These are phyloP conservation scores for Oryza nivara DNA, from an alignment of 176 grass and related monocot species.

Conservation along the genomic window DNA sequence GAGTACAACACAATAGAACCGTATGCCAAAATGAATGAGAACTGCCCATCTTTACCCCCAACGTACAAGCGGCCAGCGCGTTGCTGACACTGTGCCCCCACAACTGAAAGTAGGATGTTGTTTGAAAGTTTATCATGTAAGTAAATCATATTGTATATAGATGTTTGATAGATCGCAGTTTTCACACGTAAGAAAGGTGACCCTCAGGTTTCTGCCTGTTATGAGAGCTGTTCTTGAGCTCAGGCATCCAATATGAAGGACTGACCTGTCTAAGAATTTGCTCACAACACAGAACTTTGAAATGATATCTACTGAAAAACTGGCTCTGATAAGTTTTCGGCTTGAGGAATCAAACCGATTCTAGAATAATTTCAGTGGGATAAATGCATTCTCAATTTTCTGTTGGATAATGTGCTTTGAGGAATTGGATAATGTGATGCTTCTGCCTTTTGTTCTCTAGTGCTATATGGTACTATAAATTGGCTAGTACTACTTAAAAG, in stretches of 20 bases:
- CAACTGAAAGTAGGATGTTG: background rate
- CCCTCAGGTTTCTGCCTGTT: background rate
- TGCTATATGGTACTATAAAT: no score
- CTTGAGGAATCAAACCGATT: background rate
- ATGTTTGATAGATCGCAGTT: conserved; percentile 11
- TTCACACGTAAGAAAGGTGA: background rate
- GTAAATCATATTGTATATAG: conserved; percentile 27
- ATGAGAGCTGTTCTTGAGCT: conserved; percentile 20
- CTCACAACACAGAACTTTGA: conserved; percentile 22
- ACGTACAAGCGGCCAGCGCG: conserved; percentile 61
- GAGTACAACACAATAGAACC: conserved; percentile 86
- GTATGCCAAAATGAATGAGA: conserved; percentile 91
- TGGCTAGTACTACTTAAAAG: no score
- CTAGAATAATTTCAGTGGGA: background rate
- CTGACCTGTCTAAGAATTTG: conserved; percentile 17
- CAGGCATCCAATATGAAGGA: conserved; percentile 1
- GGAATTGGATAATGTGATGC: no score
- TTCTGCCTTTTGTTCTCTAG: no score
- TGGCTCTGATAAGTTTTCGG: background rate
- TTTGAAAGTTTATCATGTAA: conserved; percentile 36
- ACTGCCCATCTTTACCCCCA: conserved; percentile 87
- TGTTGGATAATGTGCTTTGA: background rate
- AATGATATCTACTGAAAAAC: background rate
- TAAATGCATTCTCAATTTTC: background rate
- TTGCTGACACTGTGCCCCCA: conserved; percentile 50